A percentile compares a stretch with the other conserved stretches of the same genome.
These are phyloP conservation scores for Diospyros lotus DNA, from an alignment of 148 eudicot species.

Conservation along the genomic window DNA sequence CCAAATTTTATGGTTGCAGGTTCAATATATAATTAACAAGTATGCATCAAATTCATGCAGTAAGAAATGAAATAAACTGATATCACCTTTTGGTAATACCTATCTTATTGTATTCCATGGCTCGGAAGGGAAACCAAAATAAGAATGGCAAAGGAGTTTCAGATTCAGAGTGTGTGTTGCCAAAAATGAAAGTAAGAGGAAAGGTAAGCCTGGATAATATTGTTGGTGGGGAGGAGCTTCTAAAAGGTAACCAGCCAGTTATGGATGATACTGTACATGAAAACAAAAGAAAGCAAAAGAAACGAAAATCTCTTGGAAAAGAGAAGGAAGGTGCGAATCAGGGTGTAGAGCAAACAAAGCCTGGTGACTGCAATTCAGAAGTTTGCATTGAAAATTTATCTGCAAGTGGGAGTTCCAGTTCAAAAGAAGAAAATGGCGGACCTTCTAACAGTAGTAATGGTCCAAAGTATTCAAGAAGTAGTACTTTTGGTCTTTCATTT, in stretches of 20 bases:
- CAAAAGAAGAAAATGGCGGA: constrained; percentile 30
- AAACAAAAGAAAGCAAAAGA: constrained; percentile 49
- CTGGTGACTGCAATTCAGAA: constrained; percentile 18
- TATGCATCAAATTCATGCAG: constrained; percentile 20
- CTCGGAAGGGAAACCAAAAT: constrained; percentile 72
- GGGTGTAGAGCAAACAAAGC: constrained; percentile 22
- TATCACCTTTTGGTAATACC: constrained; percentile 11
- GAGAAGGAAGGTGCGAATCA: constrained; percentile 33
- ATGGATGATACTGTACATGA: constrained; percentile 37
- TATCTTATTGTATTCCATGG: constrained; percentile 37
- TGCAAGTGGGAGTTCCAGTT: constrained; percentile 28
- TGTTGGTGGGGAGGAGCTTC: constrained; percentile 32
- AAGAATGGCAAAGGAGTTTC: constrained; percentile 65
- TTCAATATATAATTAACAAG: neutral
- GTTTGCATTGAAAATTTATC: constrained; percentile 17
- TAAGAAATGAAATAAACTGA: constrained; percentile 10
- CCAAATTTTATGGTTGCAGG: constrained; percentile 7
- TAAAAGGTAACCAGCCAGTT: constrained; percentile 28
- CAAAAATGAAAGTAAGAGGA: constrained; percentile 27
- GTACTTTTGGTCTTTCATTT: constrained; percentile 17
- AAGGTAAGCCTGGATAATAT: constrained; percentile 28
- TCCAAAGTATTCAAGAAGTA: constrained; percentile 22
- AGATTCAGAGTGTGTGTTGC: constrained; percentile 33
- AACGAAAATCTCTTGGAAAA: constrained; percentile 27
- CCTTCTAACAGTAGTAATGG: constrained; percentile 18